Percentiles rank a stretch among this genome's conserved stretches.
phyloP scores from a whole-genome alignment of 2,329 filamentous ascomycete species.

The Verticillium alfalfae region DNA sequence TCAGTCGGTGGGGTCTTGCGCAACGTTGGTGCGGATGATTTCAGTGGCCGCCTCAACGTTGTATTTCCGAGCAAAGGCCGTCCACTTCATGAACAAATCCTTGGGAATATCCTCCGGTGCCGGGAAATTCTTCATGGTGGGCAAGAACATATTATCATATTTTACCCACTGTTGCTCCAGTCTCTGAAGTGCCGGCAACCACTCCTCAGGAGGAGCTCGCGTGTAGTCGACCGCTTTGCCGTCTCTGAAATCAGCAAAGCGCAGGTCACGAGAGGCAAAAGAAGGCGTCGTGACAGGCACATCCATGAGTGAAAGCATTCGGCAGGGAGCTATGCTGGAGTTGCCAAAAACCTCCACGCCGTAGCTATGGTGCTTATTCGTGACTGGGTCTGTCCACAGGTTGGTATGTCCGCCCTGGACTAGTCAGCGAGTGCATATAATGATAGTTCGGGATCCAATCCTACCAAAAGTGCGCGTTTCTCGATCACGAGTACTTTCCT shows the following conservation, averaged over 20 bases:
- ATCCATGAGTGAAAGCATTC: conserved; percentile 37
- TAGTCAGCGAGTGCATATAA: conserved; percentile 19
- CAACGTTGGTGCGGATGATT: conserved; percentile 30
- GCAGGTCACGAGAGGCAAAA: conserved; percentile 7
- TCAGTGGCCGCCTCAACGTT: conserved; percentile 31
- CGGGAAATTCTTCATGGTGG: conserved; percentile 28
- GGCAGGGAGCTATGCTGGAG: conserved; percentile 13
- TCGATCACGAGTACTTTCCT: conserved; percentile 18
- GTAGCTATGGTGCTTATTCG: conserved; percentile 22
- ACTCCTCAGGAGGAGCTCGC: conserved; percentile 12
- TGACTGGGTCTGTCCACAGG: conserved; percentile 35
- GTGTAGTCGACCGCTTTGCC: conserved; percentile 23
- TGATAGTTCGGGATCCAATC: too few relatives aligned
- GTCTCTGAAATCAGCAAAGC: conserved; percentile 25
- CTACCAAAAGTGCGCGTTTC: too few relatives aligned
- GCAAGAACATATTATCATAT: conserved; percentile 23
- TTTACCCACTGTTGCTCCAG: conserved; percentile 7
- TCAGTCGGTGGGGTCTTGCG: conserved; percentile 29
- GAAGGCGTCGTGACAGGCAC: conserved; percentile 20
- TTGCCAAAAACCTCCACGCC: conserved; percentile 29
- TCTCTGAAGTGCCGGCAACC: conserved; percentile 16
- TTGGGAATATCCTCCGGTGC: conserved; percentile 23
- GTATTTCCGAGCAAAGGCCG: conserved; percentile 40
- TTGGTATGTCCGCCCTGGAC: conserved; percentile 39
- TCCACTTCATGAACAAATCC: conserved; percentile 35